phyloP scores from a whole-genome alignment of 2,329 filamentous ascomycete genomes.

The Calonectria multiphialidica region DNA sequence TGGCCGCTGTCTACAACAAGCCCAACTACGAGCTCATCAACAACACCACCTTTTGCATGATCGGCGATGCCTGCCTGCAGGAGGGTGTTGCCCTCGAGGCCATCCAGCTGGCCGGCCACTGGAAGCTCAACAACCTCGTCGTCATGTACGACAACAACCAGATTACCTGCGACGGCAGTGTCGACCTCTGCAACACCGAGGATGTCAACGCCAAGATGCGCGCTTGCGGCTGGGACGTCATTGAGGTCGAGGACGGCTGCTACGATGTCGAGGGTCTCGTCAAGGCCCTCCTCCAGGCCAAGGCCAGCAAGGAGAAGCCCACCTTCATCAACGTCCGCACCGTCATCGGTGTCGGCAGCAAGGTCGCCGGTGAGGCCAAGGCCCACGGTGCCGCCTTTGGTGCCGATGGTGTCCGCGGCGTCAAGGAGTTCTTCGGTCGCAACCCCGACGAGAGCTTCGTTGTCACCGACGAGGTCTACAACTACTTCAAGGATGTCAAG shows the following conservation, averaged over 20 bases:
- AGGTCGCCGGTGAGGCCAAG: conserved; percentile 61
- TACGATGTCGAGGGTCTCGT: conserved; percentile 60
- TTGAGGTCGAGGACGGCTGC: conserved; percentile 65
- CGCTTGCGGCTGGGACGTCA: conserved; percentile 67
- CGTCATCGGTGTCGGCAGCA: conserved; percentile 66
- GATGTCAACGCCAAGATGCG: conserved; percentile 70
- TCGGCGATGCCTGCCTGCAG: conserved; percentile 69
- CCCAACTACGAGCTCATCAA: conserved; percentile 61
- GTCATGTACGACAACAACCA: conserved; percentile 73
- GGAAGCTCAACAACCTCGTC: conserved; percentile 66
- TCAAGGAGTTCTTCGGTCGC: conserved; percentile 50
- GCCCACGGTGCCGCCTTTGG: conserved; percentile 71
- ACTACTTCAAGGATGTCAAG: conserved; percentile 62
- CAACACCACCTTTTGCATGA: conserved; percentile 68
- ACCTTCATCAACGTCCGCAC: conserved; percentile 70
- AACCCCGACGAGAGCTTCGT: conserved; percentile 52
- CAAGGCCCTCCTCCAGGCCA: conserved; percentile 58
- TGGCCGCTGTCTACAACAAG: conserved; percentile 65
- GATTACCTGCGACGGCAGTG: conserved; percentile 68
- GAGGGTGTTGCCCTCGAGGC: conserved; percentile 70
- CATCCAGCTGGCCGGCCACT: conserved; percentile 67
- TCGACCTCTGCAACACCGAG: conserved; percentile 66
- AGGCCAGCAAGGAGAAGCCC: conserved; percentile 59
- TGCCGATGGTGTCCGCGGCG: conserved; percentile 60
- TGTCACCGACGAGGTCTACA: conserved; percentile 58